phyloP scores from a whole-genome alignment of 2,329 filamentous ascomycete genomes.

The Laburnicola sp. region DNA sequence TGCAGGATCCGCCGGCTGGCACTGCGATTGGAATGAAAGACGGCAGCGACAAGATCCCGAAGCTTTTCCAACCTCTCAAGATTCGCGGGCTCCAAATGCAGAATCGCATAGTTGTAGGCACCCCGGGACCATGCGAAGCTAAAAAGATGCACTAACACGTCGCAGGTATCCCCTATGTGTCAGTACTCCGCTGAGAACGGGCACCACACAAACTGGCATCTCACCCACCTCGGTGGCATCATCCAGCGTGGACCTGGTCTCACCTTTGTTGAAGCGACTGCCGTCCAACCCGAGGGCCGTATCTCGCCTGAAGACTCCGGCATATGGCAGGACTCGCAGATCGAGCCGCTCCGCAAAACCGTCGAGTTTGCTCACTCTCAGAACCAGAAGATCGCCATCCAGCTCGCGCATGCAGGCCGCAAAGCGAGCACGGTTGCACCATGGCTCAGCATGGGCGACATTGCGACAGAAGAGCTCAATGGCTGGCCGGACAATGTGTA shows the following conservation, averaged over 20 bases:
- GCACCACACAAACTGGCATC: slow-evolving; percentile 77
- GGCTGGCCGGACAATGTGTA: slow-evolving; percentile 60
- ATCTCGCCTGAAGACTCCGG: slow-evolving; percentile 81
- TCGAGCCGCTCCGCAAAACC: slow-evolving; percentile 69
- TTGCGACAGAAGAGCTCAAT: slow-evolving; percentile 59
- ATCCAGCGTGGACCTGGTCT: slow-evolving; percentile 74
- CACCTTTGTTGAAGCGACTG: slow-evolving; percentile 76
- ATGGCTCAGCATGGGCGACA: slow-evolving; percentile 62
- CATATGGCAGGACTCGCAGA: slow-evolving; percentile 83
- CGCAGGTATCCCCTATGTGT: slow-evolving; percentile 62
- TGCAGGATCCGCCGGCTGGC: slow-evolving; percentile 51
- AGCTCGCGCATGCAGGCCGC: slow-evolving; percentile 77
- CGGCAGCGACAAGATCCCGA: slow-evolving; percentile 57
- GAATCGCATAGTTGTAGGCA: slow-evolving; percentile 63
- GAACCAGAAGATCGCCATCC: slow-evolving; percentile 74
- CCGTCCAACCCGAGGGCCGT: slow-evolving; percentile 73
- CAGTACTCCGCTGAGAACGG: slow-evolving; percentile 70
- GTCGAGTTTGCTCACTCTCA: slow-evolving; percentile 81
- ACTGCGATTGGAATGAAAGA: slow-evolving; percentile 53
- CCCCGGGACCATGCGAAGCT: slow-evolving; percentile 11
- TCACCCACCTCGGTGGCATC: slow-evolving; percentile 80
- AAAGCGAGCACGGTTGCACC: slow-evolving; percentile 63
- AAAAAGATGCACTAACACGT: background rate
- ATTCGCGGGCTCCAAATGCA: slow-evolving; percentile 64
- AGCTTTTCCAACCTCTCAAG: slow-evolving; percentile 62